phyloP scores from a whole-genome alignment of 305 asterid species.

The Fraxinus platypoda region DNA sequence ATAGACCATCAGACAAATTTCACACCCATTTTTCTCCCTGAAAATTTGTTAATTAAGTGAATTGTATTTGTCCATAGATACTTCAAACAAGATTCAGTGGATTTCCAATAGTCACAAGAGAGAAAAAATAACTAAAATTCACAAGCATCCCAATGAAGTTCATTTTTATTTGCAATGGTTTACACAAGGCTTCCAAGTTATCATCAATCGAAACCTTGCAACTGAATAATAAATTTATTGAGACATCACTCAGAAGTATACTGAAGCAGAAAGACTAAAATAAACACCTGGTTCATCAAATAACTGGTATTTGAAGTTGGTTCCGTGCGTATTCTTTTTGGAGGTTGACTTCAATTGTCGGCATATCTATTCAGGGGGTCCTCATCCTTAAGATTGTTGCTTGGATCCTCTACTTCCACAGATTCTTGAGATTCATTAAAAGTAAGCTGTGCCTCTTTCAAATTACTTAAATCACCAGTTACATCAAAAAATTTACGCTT shows the following conservation, averaged over 20 bases:
- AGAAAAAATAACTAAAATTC: constrained; percentile 3
- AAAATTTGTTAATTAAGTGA: background rate
- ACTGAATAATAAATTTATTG: background rate
- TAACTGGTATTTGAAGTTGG: constrained; percentile 49
- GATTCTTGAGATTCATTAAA: constrained; percentile 37
- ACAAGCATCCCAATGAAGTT: constrained; percentile 4
- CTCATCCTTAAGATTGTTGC: constrained; percentile 37
- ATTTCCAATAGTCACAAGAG: background rate
- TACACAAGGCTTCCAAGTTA: background rate
- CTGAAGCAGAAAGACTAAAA: constrained; percentile 9
- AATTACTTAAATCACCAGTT: constrained; percentile 33
- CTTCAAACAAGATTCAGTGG: background rate
- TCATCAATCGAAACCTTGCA: background rate
- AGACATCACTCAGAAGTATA: background rate
- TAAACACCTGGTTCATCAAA: constrained; percentile 73
- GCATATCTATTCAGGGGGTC: constrained; percentile 47
- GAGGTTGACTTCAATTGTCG: constrained; percentile 50
- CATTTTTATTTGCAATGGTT: background rate
- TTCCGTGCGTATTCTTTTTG: constrained; percentile 49
- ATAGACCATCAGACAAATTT: background rate
- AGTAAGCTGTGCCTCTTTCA: constrained; percentile 29
- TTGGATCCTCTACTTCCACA: constrained; percentile 31
- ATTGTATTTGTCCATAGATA: background rate
- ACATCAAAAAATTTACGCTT: constrained; percentile 45
- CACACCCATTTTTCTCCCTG: background rate